phyloP scores from a whole-genome alignment of 1,284 basidiomycete species.

The Cryptococcus sp. region DNA sequence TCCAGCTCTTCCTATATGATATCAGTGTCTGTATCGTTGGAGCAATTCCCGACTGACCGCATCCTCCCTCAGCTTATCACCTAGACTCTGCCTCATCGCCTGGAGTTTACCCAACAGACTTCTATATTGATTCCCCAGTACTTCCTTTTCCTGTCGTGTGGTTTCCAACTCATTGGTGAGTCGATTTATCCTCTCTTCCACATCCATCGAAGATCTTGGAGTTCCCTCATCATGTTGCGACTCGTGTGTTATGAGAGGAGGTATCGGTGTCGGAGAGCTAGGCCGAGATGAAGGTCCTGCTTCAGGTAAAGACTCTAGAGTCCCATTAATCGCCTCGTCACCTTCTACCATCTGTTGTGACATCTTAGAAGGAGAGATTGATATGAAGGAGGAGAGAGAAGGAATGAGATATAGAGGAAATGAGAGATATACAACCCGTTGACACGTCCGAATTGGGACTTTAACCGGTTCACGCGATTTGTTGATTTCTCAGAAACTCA shows the following conservation, averaged over 20 bases:
- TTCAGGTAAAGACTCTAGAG: background rate
- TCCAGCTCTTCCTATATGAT: conserved; percentile 84
- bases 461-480: too few relatives aligned
- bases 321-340: background rate
- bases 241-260: background rate
- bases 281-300: conserved; percentile 2
- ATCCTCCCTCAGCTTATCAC: conserved; percentile 92
- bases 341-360: too few relatives aligned
- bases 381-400: too few relatives aligned
- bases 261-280: background rate
- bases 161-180: conserved; percentile 47
- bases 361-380: too few relatives aligned
- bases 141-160: conserved; percentile 71
- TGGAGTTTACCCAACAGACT: conserved; percentile 82
- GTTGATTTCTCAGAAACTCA: too few relatives aligned
- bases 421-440: too few relatives aligned
- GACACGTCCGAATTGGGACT: too few relatives aligned
- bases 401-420: too few relatives aligned
- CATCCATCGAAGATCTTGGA: conserved; percentile 3
- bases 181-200: conserved; percentile 15
- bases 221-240: background rate
- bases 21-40: background rate
- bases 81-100: conserved; percentile 86
- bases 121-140: conserved; percentile 76
- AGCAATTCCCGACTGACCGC: conserved; percentile 62